Conservation (phyloP, 495 filamentous ascomycete genomes). For the Terfezia claveryi region DNA sequence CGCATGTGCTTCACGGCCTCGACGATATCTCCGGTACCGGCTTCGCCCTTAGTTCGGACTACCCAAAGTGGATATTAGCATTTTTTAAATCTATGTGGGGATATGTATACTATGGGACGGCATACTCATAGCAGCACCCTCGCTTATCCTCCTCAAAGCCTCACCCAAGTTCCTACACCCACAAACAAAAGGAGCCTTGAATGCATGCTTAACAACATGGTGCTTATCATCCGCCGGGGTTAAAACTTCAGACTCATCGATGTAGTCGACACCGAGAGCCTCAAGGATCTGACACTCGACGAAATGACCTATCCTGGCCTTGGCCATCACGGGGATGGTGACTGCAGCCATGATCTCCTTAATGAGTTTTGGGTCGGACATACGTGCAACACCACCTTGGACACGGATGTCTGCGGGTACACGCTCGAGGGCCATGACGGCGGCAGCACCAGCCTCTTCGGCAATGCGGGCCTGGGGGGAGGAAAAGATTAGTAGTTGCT, state of each 20-base stretch:
- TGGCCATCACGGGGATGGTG: slow-evolving; percentile 99
- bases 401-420: slow-evolving; percentile 91
- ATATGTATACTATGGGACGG: neutral
- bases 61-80: neutral
- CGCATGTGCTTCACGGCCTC: slow-evolving; percentile 94
- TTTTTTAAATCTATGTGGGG: neutral
- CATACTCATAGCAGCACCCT: slow-evolving; percentile 79
- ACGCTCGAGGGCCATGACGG: slow-evolving; percentile 96
- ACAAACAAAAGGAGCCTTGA: slow-evolving; percentile 81
- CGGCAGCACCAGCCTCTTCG: slow-evolving; percentile 84
- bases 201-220: slow-evolving; percentile 77
- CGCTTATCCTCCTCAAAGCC: slow-evolving; percentile 72
- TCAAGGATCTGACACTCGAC: slow-evolving; percentile 97
- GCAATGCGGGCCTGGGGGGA: slow-evolving; percentile 58
- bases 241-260: slow-evolving; percentile 92
- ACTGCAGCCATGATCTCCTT: slow-evolving; percentile 88
- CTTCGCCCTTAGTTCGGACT: slow-evolving; percentile 90
- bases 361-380: slow-evolving; percentile 93
- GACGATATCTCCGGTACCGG: slow-evolving; percentile 92
- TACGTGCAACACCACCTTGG: slow-evolving; percentile 82
- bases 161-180: slow-evolving; percentile 91
- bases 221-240: slow-evolving; percentile 77
- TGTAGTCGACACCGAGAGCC: slow-evolving; percentile 85
- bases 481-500: neutral
- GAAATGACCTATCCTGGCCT: slow-evolving; percentile 92